Base-by-base conservation (phyloP, 2,329 filamentous ascomycete species). In the Ophiostoma piceae region DNA sequence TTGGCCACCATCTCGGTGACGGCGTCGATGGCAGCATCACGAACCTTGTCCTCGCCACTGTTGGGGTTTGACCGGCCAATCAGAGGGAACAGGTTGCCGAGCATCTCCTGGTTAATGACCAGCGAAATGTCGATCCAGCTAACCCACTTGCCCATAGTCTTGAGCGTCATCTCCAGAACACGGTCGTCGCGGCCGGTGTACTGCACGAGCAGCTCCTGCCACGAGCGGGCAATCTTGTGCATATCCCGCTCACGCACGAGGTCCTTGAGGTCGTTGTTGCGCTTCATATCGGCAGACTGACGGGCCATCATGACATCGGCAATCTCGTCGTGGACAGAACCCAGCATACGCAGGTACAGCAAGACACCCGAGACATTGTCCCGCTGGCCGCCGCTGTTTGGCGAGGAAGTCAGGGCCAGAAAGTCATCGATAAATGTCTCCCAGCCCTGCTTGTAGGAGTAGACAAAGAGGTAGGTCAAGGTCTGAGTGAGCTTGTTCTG, bases 401-500 rank as follows among this genome's bases (percentile, higher is more conserved):
- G 82, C 37, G 84, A 80, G 71, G 85, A 86, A 7, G 94, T 92
- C 74, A 99, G 80, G 71, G 85, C 85, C 72, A 95, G 83, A 74
- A 98, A 91, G 77, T 99, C 95, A 76, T 96, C 92, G 77, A 99
- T 89, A 79, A 97, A 98, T 71, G 84, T 87, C 76, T 92, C 87
- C 95, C 95, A 99, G 51, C 91, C 90, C 68, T 90, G 87, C 68
- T 88, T 88, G 79, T 99, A 99, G 69, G 96, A 84, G 14, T 89
- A 88, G 47, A 92, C 90, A 79, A 99, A 99, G 67, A 99, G 88
- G 77, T 92, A 95, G 11, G 95, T 99, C 75, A 99, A 82, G 14
- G 94, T 97, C 81, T 99, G 95, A 65, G 94, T 94, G 74, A 99
- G 87, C 81, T 99, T 99, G 82, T 98, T 99, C 80, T 98, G 94